These are phyloP conservation scores for Quercus bicolor DNA, from an alignment of 306 rosid species.

Conservation along the genomic window DNA sequence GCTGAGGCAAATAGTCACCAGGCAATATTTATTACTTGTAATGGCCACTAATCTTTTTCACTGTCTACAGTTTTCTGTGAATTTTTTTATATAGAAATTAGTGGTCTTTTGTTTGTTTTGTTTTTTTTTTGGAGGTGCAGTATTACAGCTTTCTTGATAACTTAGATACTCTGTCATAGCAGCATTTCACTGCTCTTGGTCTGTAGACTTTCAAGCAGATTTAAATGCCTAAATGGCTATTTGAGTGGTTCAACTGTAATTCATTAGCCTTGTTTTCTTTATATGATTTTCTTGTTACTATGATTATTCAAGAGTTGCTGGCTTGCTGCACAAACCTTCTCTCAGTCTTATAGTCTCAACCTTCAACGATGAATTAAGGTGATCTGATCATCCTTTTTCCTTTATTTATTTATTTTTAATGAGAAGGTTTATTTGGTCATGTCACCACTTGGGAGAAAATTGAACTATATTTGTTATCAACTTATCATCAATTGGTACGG, in stretches of 20 bases:
- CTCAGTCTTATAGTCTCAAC: background rate
- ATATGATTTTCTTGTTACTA: background rate
- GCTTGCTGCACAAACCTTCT: background rate
- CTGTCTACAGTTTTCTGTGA: background rate
- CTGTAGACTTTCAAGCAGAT: background rate
- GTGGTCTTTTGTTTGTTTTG: constrained; percentile 3
- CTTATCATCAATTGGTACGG: too few relatives aligned
- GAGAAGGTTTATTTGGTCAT: background rate
- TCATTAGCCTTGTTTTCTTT: background rate
- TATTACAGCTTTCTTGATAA: background rate
- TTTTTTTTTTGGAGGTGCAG: background rate
- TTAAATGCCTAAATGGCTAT: background rate
- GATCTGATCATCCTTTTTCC: background rate
- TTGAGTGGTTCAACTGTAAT: background rate
- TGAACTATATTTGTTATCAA: too few relatives aligned
- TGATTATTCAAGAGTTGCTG: background rate
- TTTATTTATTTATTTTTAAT: background rate
- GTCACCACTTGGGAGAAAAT: too few relatives aligned
- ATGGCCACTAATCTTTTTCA: background rate
- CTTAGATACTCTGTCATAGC: background rate
- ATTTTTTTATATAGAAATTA: background rate
- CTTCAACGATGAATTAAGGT: background rate
- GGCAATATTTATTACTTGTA: background rate
- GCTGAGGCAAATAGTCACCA: background rate
- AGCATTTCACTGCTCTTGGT: background rate